A percentile compares a stretch with the other conserved stretches of the same genome.
phyloP scores from a whole-genome alignment of 768 basidiomycete genomes.

The Tricholoma flavovirens region DNA sequence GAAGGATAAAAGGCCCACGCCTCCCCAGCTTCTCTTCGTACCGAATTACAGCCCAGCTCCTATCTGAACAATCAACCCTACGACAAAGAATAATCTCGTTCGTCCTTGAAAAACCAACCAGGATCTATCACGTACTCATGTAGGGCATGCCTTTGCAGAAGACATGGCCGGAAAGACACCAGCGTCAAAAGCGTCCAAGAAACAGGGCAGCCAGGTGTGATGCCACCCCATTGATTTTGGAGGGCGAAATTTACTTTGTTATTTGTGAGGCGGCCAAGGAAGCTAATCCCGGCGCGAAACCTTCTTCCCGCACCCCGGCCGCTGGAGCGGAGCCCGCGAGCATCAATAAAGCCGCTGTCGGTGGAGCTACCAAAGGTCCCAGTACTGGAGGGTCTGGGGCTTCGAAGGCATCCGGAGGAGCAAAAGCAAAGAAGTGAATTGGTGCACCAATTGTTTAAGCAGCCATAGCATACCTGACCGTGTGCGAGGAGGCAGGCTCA shows the following conservation, averaged over 20 bases:
- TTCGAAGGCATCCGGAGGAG: neutral
- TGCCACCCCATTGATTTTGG: neutral
- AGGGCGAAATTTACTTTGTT: neutral
- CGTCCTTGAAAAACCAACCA: neutral
- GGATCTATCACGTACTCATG: neutral
- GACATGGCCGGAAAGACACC: conserved; percentile 1
- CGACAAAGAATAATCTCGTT: neutral
- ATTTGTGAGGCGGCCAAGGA: neutral
- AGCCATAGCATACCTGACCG: too few species aligned
- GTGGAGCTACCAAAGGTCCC: neutral
- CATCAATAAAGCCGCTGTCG: neutral
- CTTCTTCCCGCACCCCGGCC: neutral
- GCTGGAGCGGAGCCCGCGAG: neutral
- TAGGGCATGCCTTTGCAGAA: neutral
- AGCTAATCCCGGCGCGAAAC: neutral
- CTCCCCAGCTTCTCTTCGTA: neutral
- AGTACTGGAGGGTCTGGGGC: neutral
- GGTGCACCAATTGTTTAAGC: too few species aligned
- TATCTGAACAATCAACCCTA: neutral
- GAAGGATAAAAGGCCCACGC: neutral
- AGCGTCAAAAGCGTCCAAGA: neutral
- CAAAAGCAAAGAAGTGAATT: neutral
- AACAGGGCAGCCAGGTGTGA: neutral
- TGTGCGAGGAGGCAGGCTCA: too few species aligned
- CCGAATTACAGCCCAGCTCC: neutral